These are phyloP conservation scores for Powellomyces hirtus DNA, from an alignment of 192 early-diverging fungal species.

Conservation along the genomic window DNA sequence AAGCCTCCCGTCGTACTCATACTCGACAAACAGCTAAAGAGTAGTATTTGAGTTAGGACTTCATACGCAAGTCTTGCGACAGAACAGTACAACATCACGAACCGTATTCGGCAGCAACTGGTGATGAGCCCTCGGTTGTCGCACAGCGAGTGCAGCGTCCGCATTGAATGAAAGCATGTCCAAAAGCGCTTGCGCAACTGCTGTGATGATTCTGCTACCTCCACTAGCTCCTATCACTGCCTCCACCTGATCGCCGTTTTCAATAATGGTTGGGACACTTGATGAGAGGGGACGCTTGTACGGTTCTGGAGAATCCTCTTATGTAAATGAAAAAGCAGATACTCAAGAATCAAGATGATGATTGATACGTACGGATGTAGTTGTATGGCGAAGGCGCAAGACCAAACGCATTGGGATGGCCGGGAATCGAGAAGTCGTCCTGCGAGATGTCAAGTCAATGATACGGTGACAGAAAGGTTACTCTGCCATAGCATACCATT, in stretches of 20 bases:
- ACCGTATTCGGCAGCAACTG: conserved; percentile 81
- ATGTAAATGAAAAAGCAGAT: not conserved
- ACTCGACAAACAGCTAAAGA: conserved; percentile 24
- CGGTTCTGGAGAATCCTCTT: conserved; percentile 50
- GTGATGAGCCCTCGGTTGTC: conserved; percentile 78
- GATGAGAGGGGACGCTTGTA: conserved; percentile 81
- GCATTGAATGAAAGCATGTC: conserved; percentile 73
- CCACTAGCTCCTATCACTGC: conserved; percentile 76
- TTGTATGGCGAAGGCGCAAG: conserved; percentile 84
- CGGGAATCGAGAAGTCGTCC: conserved; percentile 79
- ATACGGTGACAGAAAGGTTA: not conserved
- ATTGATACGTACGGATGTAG: conserved; percentile 49
- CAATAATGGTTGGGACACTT: conserved; percentile 59
- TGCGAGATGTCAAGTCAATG: not conserved
- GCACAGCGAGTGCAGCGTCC: conserved; percentile 67
- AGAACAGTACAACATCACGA: no score
- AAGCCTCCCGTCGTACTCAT: conserved; percentile 9
- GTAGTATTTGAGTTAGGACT: no score
- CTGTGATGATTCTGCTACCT: conserved; percentile 79
- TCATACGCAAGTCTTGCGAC: not conserved
- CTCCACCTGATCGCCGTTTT: conserved; percentile 51
- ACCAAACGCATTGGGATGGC: conserved; percentile 60
- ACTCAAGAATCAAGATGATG: not conserved
- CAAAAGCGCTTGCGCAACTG: conserved; percentile 71
- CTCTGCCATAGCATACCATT: conserved; percentile 69